Evolutionary conservation across 1,139 yeast genomes (phyloP), one percentile per base, ranked within the genome.

Genomic region (Pneumocystis oryctolagi): DNA sequence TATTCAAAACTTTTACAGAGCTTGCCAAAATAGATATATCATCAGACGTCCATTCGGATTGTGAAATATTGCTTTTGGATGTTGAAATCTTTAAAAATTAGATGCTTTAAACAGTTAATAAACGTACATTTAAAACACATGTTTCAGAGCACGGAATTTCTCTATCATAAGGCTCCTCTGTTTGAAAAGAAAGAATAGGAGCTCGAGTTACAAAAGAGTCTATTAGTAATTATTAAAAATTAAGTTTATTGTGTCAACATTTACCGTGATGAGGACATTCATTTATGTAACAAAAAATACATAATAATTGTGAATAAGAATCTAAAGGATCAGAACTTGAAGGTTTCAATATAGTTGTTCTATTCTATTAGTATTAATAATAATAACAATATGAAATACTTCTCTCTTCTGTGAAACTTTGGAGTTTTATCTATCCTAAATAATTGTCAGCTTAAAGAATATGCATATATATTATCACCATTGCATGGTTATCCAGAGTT

Each of bases 211-310:
- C 57, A 42, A 62, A 65, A 16, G 62, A n/a, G 12, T 62, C 60
- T 32, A 63, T 64, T 62, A 37, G 12, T 16, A 16, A 1, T 6
- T 14, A 16, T 31, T 5, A 55, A 57, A 14, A 31, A n/a, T 16
- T n/a, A 31, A 3, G 6, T 34, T 6, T 20, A 16, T 20, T 9
- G 12, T 32, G 12, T 9, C 6, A 12, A 34, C 32, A 56, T 64
- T 9, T 58, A 64, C 66, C 64, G 58, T 65, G 67, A 66, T 66
- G 64, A 14, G 67, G 67, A 58, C 67, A 65, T 20, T 62, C 67
- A 55, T 65, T 66, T 64, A 64, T 62, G 31, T 58, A 65, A 34
- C 67, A 65, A 20, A 64, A 63, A 18, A 65, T 47, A 37, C 67
- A 65, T 9, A 65, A 60, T 18, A 65, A 62, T 9, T 66, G 65